These are phyloP conservation scores for Colletotrichum siamense DNA, from an alignment of 2,329 filamentous ascomycete genomes.

Conservation along the genomic window DNA sequence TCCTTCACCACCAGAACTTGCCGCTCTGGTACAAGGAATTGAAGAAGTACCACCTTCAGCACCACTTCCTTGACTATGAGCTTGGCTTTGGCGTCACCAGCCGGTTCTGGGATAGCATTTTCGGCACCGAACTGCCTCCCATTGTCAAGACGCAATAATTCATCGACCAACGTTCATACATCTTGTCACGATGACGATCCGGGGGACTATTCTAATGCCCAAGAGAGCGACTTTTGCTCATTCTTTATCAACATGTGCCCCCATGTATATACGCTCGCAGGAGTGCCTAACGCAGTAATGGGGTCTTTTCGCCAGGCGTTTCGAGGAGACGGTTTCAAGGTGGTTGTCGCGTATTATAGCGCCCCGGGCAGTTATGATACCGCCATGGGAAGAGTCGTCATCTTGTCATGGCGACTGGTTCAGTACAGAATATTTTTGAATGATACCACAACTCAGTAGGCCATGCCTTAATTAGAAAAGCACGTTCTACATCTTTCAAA, in stretches of 20 bases:
- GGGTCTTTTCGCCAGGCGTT: slow-evolving; percentile 11
- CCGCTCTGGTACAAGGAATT: slow-evolving; percentile 88
- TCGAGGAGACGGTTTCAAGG: not conserved
- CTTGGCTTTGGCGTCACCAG: slow-evolving; percentile 97
- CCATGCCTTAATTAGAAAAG: slow-evolving; percentile 6
- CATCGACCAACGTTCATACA: not conserved
- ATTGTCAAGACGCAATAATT: slow-evolving; percentile 40
- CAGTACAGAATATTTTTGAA: slow-evolving; percentile 15
- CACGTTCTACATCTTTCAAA: not conserved
- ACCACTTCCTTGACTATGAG: slow-evolving; percentile 98
- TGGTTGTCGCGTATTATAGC: slow-evolving; percentile 11
- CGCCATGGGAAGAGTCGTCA: slow-evolving; percentile 11
- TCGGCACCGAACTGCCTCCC: slow-evolving; percentile 80
- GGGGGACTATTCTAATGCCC: slow-evolving; percentile 12
- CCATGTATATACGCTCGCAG: slow-evolving; percentile 17
- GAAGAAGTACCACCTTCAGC: slow-evolving; percentile 97
- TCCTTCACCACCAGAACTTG: slow-evolving; percentile 93
- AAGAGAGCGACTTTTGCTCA: not conserved
- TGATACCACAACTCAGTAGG: slow-evolving; percentile 13
- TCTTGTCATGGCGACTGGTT: slow-evolving; percentile 12
- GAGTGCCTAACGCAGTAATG: slow-evolving; percentile 15
- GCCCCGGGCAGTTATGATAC: not conserved
- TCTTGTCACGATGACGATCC: slow-evolving; percentile 8
- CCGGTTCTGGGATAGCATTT: slow-evolving; percentile 92
- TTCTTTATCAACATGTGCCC: not conserved